Evolutionary conservation across 2,329 filamentous ascomycete species (phyloP), one percentile per base, ranked within the genome.

Genomic region (Trichoderma simmonsii): DNA sequence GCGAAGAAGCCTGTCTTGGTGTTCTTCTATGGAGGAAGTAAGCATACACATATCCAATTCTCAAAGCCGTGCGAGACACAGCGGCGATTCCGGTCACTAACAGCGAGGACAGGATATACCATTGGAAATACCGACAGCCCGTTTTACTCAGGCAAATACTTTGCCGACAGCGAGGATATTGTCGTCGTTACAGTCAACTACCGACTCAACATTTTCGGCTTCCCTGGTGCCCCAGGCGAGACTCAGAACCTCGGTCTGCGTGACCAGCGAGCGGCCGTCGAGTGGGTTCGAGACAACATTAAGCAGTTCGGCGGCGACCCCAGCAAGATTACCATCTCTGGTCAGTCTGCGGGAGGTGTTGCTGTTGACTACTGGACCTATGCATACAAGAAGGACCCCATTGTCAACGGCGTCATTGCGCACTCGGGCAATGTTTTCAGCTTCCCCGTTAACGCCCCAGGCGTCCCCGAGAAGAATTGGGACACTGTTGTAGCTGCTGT

Each of bases 121-220:
- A 77, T 77, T 56, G 83, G 84, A 70, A 81, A 78, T 72, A 79
- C 82, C 0, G 77, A 81, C 64, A 80, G 78, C 21, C 79, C 80
- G 0, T 79, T 79, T 6, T 86, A 85, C 73, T 82, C 79, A 39
- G 85, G 85, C 30, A 81, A 82, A 43, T 79, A 81, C 73, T 81
- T 86, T 61, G 84, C 82, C 4, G 79, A 80, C 4, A 76, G 81
- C 0, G 77, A 86, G 65, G 84, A 86, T 51, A 78, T 85, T 1
- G 76, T 87, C 3, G 77, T 87, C 0, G 81, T 87, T 2, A 83
- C 83, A 0, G 77, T 86, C 70, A 86, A 86, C 79, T 87, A 84
- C 73, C 82, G 84, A 1, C 51, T 83, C 56, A 82, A 81, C 71
- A 79, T 84, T 72, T 83, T 85, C 56, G 82, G 83, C 34, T 84